Evolutionary conservation across 768 basidiomycete genomes (phyloP), one percentile per base, ranked within the genome.

Genomic region (Pisolithus marmoratus): DNA sequence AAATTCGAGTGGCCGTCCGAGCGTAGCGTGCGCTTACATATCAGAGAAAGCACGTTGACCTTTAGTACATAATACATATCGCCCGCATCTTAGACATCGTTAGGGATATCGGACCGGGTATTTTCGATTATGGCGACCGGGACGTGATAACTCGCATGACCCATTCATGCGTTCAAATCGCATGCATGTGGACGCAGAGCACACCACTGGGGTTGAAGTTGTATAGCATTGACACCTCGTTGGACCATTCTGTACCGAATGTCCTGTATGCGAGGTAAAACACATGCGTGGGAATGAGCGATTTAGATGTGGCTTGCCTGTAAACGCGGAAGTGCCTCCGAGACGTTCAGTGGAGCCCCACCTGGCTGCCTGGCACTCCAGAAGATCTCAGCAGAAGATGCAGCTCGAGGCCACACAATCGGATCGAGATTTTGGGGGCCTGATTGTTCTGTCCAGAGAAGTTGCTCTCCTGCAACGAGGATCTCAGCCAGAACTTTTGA

Each of bases 1-100:
- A 74, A 72, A 8, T 87, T 97, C 49, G 88, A 91, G 51, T 98
- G 95, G 95, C 71, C 82, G 0, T 82, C 82, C 0, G 87, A 90
- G 50, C 79, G 94, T 11, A 92, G 82, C 51, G 93, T 94, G 14
- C 82, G 83, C 55, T 72, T 98, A 19, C 83, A 77, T 54, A 93
- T 97, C 56, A 79, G 87, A 3, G 88, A 93, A 44, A 89, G 80
- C 58, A 79, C 82, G 11, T 69, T 97, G 57, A 90, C 91, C 3
- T 96, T 98, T 66, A 90, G 87, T 58, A 93, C 92, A 38, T 84
- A 58, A 73, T 29, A 23, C 41, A 22, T 23, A 5, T 37, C 19
- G 43, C 38, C 26, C 9, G 5, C 8, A 26, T 17, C 20, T 42
- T 43, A 44, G 2, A 2, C 29, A 40, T 49, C 38, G 36, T 26